phyloP scores from a whole-genome alignment of 2,329 filamentous ascomycete species.

The Venturia effusa region DNA sequence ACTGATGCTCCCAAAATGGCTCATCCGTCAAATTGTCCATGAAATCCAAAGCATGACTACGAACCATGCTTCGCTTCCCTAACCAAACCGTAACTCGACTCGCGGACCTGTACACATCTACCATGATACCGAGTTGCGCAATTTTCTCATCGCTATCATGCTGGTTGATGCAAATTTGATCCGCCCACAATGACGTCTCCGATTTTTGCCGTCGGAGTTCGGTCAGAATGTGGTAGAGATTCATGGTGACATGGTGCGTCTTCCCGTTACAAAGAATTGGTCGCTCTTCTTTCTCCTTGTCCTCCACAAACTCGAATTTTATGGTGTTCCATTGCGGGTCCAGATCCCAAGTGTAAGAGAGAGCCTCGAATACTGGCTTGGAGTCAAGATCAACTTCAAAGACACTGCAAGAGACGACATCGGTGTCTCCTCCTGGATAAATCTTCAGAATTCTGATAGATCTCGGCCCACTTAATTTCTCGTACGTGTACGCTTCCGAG shows the following conservation, averaged over 20 bases:
- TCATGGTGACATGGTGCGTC: conserved; percentile 20
- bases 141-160: conserved; percentile 7
- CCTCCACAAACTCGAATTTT: background rate
- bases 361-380: conserved; percentile 8
- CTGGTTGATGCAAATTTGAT: conserved; percentile 10
- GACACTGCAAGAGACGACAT: conserved; percentile 9
- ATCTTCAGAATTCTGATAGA: conserved; percentile 9
- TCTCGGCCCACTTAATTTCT: background rate
- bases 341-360: conserved; percentile 11
- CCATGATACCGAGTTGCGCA: conserved; percentile 8
- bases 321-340: conserved; percentile 5
- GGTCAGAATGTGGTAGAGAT: conserved; percentile 15
- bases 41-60: conserved; percentile 7
- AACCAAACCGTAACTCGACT: background rate
- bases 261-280: conserved; percentile 20
- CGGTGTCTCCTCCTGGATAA: conserved; percentile 4
- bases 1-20: background rate
- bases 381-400: conserved; percentile 9
- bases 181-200: background rate
- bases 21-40: conserved; percentile 8
- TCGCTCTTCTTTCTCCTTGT: conserved; percentile 10
- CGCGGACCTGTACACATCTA: conserved; percentile 5
- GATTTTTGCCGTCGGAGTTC: conserved; percentile 1
- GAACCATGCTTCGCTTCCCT: background rate
- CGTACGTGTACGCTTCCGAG: background rate